Conservation (phyloP, 116 monocot species). For the Trichopus zeylanicus region DNA sequence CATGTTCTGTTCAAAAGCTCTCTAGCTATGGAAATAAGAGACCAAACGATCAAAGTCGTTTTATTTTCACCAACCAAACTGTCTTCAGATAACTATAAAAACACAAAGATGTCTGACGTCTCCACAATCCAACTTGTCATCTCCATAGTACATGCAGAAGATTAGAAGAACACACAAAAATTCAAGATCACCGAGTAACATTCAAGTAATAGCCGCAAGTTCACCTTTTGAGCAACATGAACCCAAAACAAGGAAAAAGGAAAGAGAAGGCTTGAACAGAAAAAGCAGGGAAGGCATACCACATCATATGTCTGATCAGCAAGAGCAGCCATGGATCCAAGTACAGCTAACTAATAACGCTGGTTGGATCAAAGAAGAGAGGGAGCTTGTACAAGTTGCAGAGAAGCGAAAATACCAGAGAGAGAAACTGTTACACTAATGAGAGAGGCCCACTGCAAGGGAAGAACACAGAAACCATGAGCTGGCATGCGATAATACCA, state of each 20-base stretch:
- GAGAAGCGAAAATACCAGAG: neutral
- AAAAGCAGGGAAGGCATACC: neutral
- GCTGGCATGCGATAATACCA: conserved; percentile 9
- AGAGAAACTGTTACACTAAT: neutral
- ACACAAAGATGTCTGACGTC: neutral
- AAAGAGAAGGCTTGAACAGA: neutral
- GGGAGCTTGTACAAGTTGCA: neutral
- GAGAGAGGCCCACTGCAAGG: neutral
- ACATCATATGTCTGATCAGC: neutral
- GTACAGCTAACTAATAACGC: neutral
- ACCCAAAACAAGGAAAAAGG: neutral
- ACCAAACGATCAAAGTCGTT: neutral
- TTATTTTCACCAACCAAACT: neutral
- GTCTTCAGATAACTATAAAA: neutral
- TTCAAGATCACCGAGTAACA: neutral
- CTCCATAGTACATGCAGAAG: neutral
- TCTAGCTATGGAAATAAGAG: neutral
- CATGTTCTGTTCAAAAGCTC: neutral
- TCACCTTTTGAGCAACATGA: neutral
- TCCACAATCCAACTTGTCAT: neutral
- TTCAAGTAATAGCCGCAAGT: neutral
- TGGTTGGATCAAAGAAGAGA: neutral
- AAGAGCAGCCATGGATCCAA: conserved; percentile 10
- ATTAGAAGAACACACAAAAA: neutral
- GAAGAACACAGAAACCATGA: conserved; percentile 10